A percentile compares a stretch with the other conserved stretches of the same genome.
These are phyloP conservation scores for Talaromyces sp. DNA, from an alignment of 2,329 filamentous ascomycete genomes.

Conservation along the genomic window DNA sequence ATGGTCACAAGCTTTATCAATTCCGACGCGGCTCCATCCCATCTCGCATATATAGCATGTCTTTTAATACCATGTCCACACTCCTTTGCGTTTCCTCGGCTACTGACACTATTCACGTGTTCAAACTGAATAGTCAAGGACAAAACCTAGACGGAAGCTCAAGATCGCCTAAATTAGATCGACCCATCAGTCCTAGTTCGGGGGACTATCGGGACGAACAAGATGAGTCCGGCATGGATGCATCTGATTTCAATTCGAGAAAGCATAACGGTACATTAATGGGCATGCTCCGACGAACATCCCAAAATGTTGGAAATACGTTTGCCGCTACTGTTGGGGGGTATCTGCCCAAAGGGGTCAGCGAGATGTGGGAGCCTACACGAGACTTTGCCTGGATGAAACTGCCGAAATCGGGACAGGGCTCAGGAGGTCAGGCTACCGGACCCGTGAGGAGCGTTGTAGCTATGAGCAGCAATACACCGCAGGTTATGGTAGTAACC, in stretches of 20 bases:
- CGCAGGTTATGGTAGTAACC: conserved; percentile 96
- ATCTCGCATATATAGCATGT: conserved; percentile 96
- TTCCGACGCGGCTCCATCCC: conserved; percentile 95
- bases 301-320: conserved; percentile 84
- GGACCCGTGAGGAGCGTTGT: conserved; percentile 82
- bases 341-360: conserved; percentile 88
- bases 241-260: conserved; percentile 37
- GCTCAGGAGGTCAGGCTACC: conserved; percentile 34
- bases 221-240: conserved; percentile 25
- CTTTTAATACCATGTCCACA: conserved; percentile 91
- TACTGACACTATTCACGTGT: conserved; percentile 95
- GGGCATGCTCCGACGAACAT: conserved; percentile 88
- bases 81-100: conserved; percentile 93
- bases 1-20: conserved; percentile 89
- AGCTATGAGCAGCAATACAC: conserved; percentile 89
- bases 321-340: conserved; percentile 86
- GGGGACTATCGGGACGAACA: conserved; percentile 32
- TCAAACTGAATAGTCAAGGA: conserved; percentile 62
- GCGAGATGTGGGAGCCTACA: conserved; percentile 95
- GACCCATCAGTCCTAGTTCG: conserved; percentile 27
- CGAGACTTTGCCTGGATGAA: conserved; percentile 97
- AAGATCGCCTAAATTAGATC: conserved; percentile 27
- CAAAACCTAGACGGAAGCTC: conserved; percentile 27
- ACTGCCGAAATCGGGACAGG: conserved; percentile 63
- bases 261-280: conserved; percentile 72